These are phyloP conservation scores for Nowakowskiella sp. DNA, from an alignment of 192 early-diverging fungal genomes.

Conservation along the genomic window DNA sequence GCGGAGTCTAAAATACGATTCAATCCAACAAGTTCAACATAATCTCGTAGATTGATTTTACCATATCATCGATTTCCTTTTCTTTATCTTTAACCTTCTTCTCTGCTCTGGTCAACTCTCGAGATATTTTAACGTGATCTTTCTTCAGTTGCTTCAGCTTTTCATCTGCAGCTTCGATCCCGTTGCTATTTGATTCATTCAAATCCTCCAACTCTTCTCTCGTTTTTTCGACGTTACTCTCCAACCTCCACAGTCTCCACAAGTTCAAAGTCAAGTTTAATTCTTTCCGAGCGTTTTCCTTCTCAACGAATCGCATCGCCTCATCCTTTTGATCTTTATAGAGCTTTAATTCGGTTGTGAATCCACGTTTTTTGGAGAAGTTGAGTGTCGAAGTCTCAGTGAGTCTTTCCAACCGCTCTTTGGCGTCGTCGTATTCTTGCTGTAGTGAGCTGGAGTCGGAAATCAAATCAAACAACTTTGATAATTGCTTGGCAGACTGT, in stretches of 20 bases:
- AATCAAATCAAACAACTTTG: constrained; percentile 90
- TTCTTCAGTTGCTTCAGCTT: constrained; percentile 56
- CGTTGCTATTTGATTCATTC: constrained; percentile 35
- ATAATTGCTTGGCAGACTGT: constrained; percentile 91
- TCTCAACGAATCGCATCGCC: constrained; percentile 68
- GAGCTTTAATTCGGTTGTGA: constrained; percentile 86
- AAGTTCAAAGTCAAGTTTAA: constrained; percentile 64
- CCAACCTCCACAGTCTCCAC: constrained; percentile 89
- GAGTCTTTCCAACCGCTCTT: constrained; percentile 72
- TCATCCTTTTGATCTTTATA: constrained; percentile 89
- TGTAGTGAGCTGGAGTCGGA: constrained; percentile 89
- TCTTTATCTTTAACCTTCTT: constrained; percentile 63
- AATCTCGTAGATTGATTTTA: neutral
- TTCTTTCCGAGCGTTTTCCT: constrained; percentile 47
- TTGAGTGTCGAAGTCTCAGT: constrained; percentile 81
- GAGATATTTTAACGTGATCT: constrained; percentile 64
- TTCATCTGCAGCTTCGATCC: constrained; percentile 32
- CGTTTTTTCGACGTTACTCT: constrained; percentile 53
- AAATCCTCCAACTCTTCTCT: constrained; percentile 51
- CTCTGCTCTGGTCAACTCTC: constrained; percentile 64
- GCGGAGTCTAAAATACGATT: neutral
- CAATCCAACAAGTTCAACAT: too few species aligned
- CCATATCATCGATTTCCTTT: constrained; percentile 52
- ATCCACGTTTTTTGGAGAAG: constrained; percentile 83
- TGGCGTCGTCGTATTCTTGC: constrained; percentile 78